Base-by-base conservation (phyloP, 2,329 filamentous ascomycete genomes). In the Pseudogymnoascus sp. region DNA sequence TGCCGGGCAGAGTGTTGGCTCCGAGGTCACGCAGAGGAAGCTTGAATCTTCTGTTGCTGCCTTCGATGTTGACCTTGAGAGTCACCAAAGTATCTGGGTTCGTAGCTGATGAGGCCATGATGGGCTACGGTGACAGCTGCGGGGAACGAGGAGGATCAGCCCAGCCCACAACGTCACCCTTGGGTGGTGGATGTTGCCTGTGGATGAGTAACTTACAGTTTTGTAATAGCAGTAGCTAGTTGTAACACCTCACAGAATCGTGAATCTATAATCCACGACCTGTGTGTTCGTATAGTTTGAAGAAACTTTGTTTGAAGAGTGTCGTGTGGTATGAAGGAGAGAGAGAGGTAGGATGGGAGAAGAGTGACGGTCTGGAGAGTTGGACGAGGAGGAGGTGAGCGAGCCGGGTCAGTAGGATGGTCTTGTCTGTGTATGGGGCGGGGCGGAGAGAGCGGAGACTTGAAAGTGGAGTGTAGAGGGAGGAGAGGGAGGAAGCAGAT, bases 21-120 rank as follows among this genome's bases (percentile, higher is more conserved):
- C 85, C 85, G 62, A 97, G 86, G 68, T 97, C 93, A 73, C 87
- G 86, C 72, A 97, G 83, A 62, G 91, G 88, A 67, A 97, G 82
- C 82, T 96, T 97, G 79, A 95, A 89, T 69, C 92, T 89, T 71
- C 89, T 87, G 70, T 87, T 88, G 70, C 77, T 79, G 64, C 90
- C 90, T 72, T 92, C 85, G 71, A 88, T 85, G 71, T 85, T 83
- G 72, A 96, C 82, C 80, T 97, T 97, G 78, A 97, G 80, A 67
- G 88, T 91, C 58, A 59, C 89, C 67, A 84, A 79, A 60, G 89
- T 91, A 65, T 92, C 88, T 62, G 85, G 82, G 60, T 72, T 71
- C 6, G 70, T 68, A 27, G 70, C 61, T 10, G 67, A 62, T 39
- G 67, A 65, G 18, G 71, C 70, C 72, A 73, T 73, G 65, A 65